These are phyloP conservation scores for Penicillium soppii DNA, from an alignment of 495 filamentous ascomycete genomes.

Conservation along the genomic window DNA sequence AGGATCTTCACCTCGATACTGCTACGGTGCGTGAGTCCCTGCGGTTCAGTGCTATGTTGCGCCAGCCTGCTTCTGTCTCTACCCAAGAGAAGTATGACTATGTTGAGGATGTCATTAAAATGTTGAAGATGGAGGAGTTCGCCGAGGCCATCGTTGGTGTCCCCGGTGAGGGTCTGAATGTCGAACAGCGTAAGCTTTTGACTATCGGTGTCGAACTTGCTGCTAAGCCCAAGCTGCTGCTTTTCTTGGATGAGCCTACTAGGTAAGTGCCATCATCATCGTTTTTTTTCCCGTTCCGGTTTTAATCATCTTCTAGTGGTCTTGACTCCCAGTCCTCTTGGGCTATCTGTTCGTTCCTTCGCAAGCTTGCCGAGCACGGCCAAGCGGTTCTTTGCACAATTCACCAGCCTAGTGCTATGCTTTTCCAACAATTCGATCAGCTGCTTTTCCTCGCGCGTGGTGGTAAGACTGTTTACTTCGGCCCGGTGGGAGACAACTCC, in stretches of 20 bases:
- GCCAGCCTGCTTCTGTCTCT: slow-evolving; percentile 59
- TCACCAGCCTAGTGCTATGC: slow-evolving; percentile 87
- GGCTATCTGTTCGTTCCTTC: slow-evolving; percentile 73
- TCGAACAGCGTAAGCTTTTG: slow-evolving; percentile 85
- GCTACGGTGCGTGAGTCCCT: slow-evolving; percentile 82
- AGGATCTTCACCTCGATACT: slow-evolving; percentile 86
- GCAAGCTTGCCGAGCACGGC: slow-evolving; percentile 79
- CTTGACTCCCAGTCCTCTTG: slow-evolving; percentile 82
- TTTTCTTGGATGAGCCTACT: slow-evolving; percentile 92
- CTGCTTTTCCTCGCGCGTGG: slow-evolving; percentile 77
- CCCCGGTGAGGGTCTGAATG: slow-evolving; percentile 67
- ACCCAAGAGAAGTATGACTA: slow-evolving; percentile 48
- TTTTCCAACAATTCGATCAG: slow-evolving; percentile 91
- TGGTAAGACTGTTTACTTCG: slow-evolving; percentile 84
- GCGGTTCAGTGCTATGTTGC: slow-evolving; percentile 78
- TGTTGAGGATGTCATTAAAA: slow-evolving; percentile 48
- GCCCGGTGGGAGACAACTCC: slow-evolving; percentile 76
- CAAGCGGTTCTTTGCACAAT: slow-evolving; percentile 95
- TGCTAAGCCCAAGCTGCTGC: slow-evolving; percentile 78
- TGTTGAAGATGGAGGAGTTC: slow-evolving; percentile 47
- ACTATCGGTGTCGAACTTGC: slow-evolving; percentile 91
- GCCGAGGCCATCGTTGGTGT: slow-evolving; percentile 44
- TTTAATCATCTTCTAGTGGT: slow-evolving; percentile 50
- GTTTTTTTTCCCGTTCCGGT: background rate
- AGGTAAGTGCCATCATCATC: slow-evolving; percentile 15